These are phyloP conservation scores for Saccharata proteae DNA, from an alignment of 2,329 filamentous ascomycete genomes.

Conservation along the genomic window DNA sequence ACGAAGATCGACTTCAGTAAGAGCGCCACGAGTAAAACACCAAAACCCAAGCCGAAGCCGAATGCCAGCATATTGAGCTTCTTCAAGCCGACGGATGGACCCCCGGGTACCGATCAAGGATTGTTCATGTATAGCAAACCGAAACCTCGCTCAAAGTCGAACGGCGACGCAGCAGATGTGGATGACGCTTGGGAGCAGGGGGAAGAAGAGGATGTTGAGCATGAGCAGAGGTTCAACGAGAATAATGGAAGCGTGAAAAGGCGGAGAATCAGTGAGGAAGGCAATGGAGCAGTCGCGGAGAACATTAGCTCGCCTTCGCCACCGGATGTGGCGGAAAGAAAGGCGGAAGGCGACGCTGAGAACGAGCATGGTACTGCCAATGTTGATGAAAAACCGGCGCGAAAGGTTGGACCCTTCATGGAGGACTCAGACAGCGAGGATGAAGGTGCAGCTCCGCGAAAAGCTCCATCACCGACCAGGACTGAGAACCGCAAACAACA, in stretches of 20 bases:
- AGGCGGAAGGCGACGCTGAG: conserved; percentile 3
- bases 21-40: conserved; percentile 16
- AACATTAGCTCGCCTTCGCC: conserved; percentile 22
- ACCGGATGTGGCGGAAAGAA: conserved; percentile 10
- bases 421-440: conserved; percentile 56
- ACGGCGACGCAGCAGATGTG: no score
- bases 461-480: background rate
- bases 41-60: conserved; percentile 27
- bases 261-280: conserved; percentile 24
- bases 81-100: conserved; percentile 40
- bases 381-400: conserved; percentile 14
- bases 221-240: conserved; percentile 31
- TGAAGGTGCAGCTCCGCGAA: conserved; percentile 12
- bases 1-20: conserved; percentile 24
- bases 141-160: background rate
- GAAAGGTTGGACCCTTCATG: conserved; percentile 50
- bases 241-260: conserved; percentile 29
- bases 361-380: background rate
- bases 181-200: conserved; percentile 14
- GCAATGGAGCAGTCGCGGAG: conserved; percentile 27
- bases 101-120: conserved; percentile 15
- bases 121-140: conserved; percentile 25
- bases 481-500: background rate
- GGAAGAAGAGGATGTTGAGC: conserved; percentile 13
- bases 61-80: conserved; percentile 43